These are phyloP conservation scores for Claviceps sp. DNA, from an alignment of 2,329 filamentous ascomycete species.

Conservation along the genomic window DNA sequence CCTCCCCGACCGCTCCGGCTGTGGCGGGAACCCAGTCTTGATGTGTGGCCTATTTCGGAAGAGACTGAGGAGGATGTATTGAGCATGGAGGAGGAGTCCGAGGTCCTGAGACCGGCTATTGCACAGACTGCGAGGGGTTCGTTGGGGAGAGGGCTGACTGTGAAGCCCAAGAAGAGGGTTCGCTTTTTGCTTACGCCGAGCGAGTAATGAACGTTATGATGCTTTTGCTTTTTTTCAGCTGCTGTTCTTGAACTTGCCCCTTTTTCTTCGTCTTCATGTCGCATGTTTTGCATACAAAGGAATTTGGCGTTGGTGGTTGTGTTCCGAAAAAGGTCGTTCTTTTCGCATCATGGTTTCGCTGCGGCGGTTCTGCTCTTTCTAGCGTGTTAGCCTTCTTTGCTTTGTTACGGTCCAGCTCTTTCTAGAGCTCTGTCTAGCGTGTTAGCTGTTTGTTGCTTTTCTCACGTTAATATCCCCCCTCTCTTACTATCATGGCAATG, in stretches of 20 bases:
- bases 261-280: background rate
- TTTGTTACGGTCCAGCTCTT: too few relatives aligned
- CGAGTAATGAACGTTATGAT: slow-evolving; percentile 15
- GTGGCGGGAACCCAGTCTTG: slow-evolving; percentile 45
- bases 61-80: slow-evolving; percentile 41
- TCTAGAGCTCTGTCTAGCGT: too few relatives aligned
- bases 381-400: too few relatives aligned
- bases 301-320: slow-evolving; percentile 2
- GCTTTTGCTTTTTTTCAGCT: background rate
- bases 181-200: slow-evolving; percentile 37
- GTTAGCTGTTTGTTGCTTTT: background rate
- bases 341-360: background rate
- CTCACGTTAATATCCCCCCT: background rate
- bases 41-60: slow-evolving; percentile 48
- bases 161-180: slow-evolving; percentile 43
- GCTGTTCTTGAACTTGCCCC: background rate
- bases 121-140: background rate
- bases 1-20: slow-evolving; percentile 27
- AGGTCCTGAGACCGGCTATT: background rate
- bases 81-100: slow-evolving; percentile 20
- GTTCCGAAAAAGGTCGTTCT: background rate
- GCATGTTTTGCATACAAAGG: background rate
- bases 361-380: background rate
- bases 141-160: slow-evolving; percentile 19
- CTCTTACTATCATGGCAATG: background rate